Conservation (phyloP, 345 rosid species). For the Gossypium herbaceum region DNA sequence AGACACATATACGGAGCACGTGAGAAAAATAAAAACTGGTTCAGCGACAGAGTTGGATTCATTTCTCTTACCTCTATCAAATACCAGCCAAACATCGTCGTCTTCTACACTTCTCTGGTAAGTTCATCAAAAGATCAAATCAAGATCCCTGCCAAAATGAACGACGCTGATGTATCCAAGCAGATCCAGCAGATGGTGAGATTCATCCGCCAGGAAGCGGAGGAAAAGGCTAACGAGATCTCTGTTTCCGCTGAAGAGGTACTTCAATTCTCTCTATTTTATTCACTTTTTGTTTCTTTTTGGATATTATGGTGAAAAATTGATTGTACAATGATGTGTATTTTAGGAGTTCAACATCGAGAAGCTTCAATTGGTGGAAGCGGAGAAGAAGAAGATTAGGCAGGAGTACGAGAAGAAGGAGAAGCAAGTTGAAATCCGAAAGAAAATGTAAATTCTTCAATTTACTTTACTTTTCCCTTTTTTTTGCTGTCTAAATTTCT, state of each 20-base stretch:
- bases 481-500: slow-evolving; percentile 4
- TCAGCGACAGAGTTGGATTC: background rate
- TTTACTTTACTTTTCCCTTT: slow-evolving; percentile 5
- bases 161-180: slow-evolving; percentile 86
- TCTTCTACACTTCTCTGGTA: slow-evolving; percentile 6
- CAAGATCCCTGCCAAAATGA: slow-evolving; percentile 51
- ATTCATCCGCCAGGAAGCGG: slow-evolving; percentile 95
- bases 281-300: background rate
- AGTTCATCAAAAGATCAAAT: background rate
- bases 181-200: slow-evolving; percentile 99
- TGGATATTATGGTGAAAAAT: slow-evolving; percentile 9
- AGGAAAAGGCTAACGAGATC: slow-evolving; percentile 98
- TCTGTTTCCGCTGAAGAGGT: slow-evolving; percentile 92
- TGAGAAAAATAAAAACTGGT: background rate
- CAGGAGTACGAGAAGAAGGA: slow-evolving; percentile 96
- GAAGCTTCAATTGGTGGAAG: slow-evolving; percentile 89
- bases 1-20: background rate
- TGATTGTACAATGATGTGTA: background rate
- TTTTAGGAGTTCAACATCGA: slow-evolving; percentile 93
- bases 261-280: slow-evolving; percentile 4
- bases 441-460: slow-evolving; percentile 63
- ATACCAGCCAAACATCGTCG: background rate
- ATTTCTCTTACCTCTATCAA: background rate
- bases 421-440: slow-evolving; percentile 91
- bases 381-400: slow-evolving; percentile 97